phyloP scores from a whole-genome alignment of 2,329 filamentous ascomycete species.

The Apiospora aurea region DNA sequence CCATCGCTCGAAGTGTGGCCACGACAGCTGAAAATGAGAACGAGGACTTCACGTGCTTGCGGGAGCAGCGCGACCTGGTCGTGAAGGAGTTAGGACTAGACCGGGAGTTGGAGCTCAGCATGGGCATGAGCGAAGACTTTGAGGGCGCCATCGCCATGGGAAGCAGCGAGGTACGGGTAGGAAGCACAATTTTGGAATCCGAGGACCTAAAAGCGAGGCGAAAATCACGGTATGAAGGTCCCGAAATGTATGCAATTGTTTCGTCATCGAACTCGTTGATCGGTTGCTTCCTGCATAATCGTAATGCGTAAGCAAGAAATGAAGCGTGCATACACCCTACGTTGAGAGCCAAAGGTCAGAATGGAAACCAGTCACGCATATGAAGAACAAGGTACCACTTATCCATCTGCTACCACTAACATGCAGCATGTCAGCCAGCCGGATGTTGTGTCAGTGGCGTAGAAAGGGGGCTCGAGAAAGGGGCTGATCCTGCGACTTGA shows the following conservation, averaged over 20 bases:
- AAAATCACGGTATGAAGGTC: slow-evolving; percentile 61
- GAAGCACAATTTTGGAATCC: slow-evolving; percentile 88
- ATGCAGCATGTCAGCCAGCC: too few relatives aligned
- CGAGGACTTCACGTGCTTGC: slow-evolving; percentile 81
- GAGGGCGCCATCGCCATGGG: slow-evolving; percentile 85
- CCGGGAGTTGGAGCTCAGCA: slow-evolving; percentile 80
- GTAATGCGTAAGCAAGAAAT: neutral
- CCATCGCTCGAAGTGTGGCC: slow-evolving; percentile 83
- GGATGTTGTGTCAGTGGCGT: neutral
- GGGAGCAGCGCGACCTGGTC: slow-evolving; percentile 74
- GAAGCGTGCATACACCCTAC: neutral
- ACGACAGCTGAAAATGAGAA: slow-evolving; percentile 82
- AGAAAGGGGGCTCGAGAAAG: neutral
- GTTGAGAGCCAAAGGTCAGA: too few relatives aligned
- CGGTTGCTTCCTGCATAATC: neutral
- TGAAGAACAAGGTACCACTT: neutral
- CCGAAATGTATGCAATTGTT: neutral
- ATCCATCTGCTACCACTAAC: neutral
- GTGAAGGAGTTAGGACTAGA: slow-evolving; percentile 64
- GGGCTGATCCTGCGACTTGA: neutral
- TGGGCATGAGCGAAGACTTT: slow-evolving; percentile 99
- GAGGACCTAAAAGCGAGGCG: slow-evolving; percentile 81
- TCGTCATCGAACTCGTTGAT: neutral
- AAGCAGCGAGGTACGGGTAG: slow-evolving; percentile 88
- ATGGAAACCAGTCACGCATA: neutral